Evolutionary conservation across 129 eudicot species (phyloP), one percentile per base, ranked within the genome.

Genomic region (Erigeron canadensis): DNA sequence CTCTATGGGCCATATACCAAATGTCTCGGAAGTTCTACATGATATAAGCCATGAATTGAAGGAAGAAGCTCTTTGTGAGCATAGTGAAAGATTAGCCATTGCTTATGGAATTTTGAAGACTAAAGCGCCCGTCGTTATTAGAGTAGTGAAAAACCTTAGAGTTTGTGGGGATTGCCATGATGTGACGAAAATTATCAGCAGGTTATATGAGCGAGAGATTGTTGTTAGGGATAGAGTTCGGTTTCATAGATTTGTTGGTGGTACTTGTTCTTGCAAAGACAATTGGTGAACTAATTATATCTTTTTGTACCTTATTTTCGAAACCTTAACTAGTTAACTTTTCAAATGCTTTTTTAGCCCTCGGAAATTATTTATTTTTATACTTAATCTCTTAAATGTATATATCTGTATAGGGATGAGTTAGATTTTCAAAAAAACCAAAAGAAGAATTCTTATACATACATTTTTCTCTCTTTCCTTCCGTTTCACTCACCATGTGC

Each of bases 101-200:
- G 90, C 87, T 3, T 84, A 78, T 75, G 95, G 95, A 67, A 59
- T 87, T 8, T 54, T 84, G 76, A 87, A 80, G 89, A 84, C 87
- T 34, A 76, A 65, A 65, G 79, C 87, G 2, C 86, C 89, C 0
- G 71, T 47, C 0, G 86, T 85, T 58, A 87, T 87, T 71, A 70
- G 95, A 68, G 48, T 87, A n/a, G 82, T 80, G 59, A 87, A 87
- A 75, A 87, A 87, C 62, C 86, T 87, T 5, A 72, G 90, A 55
- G 90, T 83, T 41, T 87, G 95, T 66, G 82, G 15, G 0, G 95
- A 87, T 53, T 87, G 95, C 70, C 90, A 87, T 85, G 89, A 87
- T 80, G 95, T 87, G 58, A 87, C 86, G 13, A 87, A 87, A 86
- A 84, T 70, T 42, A 82, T 87, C 28, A 87, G 95, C 37, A 78